A percentile compares a stretch with the other conserved stretches of the same genome.
Conservation (phyloP, 2,329 filamentous ascomycete species). For the Trichoderma hamatum region DNA sequence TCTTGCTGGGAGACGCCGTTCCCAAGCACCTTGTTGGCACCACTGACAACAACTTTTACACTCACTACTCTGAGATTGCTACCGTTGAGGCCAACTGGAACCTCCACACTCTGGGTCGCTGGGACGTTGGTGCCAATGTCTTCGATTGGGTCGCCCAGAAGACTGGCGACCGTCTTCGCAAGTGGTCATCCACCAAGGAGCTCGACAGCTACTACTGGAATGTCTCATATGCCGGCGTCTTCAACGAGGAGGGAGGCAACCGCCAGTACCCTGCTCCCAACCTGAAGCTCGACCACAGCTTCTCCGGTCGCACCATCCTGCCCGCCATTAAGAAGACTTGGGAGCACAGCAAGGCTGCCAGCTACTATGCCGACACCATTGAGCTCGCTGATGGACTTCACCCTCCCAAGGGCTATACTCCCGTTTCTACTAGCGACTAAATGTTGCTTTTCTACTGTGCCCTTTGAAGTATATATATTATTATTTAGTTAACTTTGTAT, state of each 20-base stretch:
- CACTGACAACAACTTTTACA: slow-evolving; percentile 70
- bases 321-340: slow-evolving; percentile 45
- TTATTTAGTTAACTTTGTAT: background rate
- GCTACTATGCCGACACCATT: slow-evolving; percentile 48
- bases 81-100: slow-evolving; percentile 71
- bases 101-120: slow-evolving; percentile 69
- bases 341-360: slow-evolving; percentile 42
- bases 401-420: slow-evolving; percentile 46
- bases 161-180: slow-evolving; percentile 58
- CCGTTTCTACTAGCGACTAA: slow-evolving; percentile 30
- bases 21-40: slow-evolving; percentile 67
- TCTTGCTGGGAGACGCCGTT: slow-evolving; percentile 76
- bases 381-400: slow-evolving; percentile 48
- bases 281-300: slow-evolving; percentile 40
- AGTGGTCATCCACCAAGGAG: slow-evolving; percentile 39
- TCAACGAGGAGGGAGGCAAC: slow-evolving; percentile 45
- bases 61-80: slow-evolving; percentile 71
- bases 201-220: slow-evolving; percentile 55
- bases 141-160: slow-evolving; percentile 61
- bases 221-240: slow-evolving; percentile 55
- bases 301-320: slow-evolving; percentile 42
- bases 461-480: background rate
- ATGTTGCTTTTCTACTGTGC: background rate
- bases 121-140: slow-evolving; percentile 74
- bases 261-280: slow-evolving; percentile 46